Evolutionary conservation across 345 rosid species (phyloP), one percentile per base, ranked within the genome.

Genomic region (Aquilaria yunnanensis): DNA sequence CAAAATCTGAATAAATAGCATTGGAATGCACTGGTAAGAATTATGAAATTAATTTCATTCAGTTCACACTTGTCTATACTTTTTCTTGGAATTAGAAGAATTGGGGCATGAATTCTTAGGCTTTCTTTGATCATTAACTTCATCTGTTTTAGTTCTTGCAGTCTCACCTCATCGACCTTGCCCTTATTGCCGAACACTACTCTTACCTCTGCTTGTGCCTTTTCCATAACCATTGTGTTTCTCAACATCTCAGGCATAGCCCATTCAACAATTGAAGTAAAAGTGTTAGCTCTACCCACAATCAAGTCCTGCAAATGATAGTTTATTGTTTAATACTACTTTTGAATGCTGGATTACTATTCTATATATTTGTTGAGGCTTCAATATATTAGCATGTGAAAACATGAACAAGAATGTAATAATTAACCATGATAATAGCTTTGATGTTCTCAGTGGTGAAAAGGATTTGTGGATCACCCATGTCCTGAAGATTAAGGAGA

Each of bases 261-360:
- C 78, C 78, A 75, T 53, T 75, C 83, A n/a, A 79, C 37, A 4
- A 65, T 73, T 45, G 76, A 72, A 0, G 72, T 55, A 8, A 80
- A 48, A 61, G 80, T 70, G 55, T 73, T 77, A 4, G 78, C 72
- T 62, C 80, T 80, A 7, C 78, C 78, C 6, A 79, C 77, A 47
- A 75, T 69, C 80, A 75, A 70, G 66, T 79, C 83, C 83, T 75
- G 76, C 2, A 37, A 37, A 37, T 7, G 7, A 37, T 37, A 37
- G 43, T 37, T 37, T 5, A 37, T 37, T 37, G 5, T 5, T 37
- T 3, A 37, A 23, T 37, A 37, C 5, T 9, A 4, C 7, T 37
- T 37, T 5, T 5, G 8, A 37, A 37, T 37, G 8, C 7, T 37
- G 8, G 43, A 37, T 23, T 23, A 23, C 23, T 23, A 23, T 23